phyloP scores from a whole-genome alignment of 1,139 yeast species.

The Candida tetrigidarum region DNA sequence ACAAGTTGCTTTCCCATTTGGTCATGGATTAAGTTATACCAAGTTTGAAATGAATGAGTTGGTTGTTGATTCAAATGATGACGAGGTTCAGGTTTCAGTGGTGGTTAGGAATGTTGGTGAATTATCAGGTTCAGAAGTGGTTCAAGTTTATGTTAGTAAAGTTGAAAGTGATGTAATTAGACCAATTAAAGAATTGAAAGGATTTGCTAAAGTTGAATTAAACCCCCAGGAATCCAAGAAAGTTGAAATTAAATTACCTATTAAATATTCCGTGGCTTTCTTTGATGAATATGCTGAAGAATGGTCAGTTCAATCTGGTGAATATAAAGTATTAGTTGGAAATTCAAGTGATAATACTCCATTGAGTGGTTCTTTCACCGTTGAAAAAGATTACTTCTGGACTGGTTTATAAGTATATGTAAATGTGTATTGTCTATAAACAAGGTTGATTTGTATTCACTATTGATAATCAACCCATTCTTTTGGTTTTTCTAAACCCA shows the following conservation, averaged over 20 bases:
- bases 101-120: conserved; percentile 45
- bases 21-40: conserved; percentile 63
- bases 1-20: conserved; percentile 60
- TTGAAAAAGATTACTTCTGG: conserved; percentile 26
- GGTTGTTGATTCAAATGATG: conserved; percentile 16
- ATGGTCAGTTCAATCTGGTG: conserved; percentile 46
- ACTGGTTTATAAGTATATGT: conserved; percentile 18
- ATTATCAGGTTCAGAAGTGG: conserved; percentile 46
- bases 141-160: conserved; percentile 49
- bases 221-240: conserved; percentile 39
- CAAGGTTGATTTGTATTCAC: too few species aligned
- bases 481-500: conserved; percentile 45
- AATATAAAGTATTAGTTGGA: conserved; percentile 52
- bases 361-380: conserved; percentile 35
- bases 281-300: conserved; percentile 51
- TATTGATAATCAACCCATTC: conserved; percentile 39
- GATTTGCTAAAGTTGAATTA: conserved; percentile 50
- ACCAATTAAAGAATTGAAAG: conserved; percentile 61
- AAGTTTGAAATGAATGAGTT: conserved; percentile 32
- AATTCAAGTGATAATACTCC: conserved; percentile 28
- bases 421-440: too few species aligned
- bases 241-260: conserved; percentile 35
- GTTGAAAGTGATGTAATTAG: conserved; percentile 43
- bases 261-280: conserved; percentile 56
- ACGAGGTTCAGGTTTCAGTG: conserved; percentile 25